Evolutionary conservation across 768 basidiomycete genomes (phyloP).

Genomic region (Rhizopogon vulgaris): DNA sequence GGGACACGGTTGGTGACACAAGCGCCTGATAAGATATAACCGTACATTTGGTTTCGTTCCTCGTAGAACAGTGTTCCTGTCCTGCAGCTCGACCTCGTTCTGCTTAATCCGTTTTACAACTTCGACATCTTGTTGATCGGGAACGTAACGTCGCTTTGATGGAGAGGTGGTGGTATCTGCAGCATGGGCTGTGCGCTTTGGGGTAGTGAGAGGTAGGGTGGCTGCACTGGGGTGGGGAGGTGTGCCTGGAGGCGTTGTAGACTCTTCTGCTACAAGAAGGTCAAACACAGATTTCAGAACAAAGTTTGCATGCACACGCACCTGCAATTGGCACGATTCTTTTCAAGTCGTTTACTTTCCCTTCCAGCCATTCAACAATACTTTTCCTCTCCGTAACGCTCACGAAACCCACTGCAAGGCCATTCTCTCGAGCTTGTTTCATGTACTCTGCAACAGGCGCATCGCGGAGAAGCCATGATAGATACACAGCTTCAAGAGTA

Average conservation of each 20-base stretch:
- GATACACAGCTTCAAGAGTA: conserved; percentile 73
- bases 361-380: conserved; percentile 82
- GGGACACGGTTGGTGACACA: not conserved
- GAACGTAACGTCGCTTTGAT: conserved; percentile 70
- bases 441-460: conserved; percentile 81
- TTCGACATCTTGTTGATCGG: conserved; percentile 73
- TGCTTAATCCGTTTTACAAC: conserved; percentile 77
- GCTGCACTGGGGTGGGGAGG: conserved; percentile 28
- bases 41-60: conserved; percentile 81
- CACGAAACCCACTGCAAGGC: conserved; percentile 70
- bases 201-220: conserved; percentile 15
- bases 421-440: conserved; percentile 73
- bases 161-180: conserved; percentile 36
- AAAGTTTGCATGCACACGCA: conserved; percentile 3
- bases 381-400: conserved; percentile 83
- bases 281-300: not conserved
- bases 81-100: conserved; percentile 73
- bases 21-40: not conserved
- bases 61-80: conserved; percentile 77
- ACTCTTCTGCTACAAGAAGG: conserved; percentile 30
- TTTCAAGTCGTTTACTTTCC: conserved; percentile 30
- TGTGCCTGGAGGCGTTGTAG: conserved; percentile 58
- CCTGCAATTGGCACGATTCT: conserved; percentile 19
- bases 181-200: conserved; percentile 17
- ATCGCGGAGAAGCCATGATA: conserved; percentile 78